These are phyloP conservation scores for Pichia sp. DNA, from an alignment of 1,139 yeast genomes.

Conservation along the genomic window DNA sequence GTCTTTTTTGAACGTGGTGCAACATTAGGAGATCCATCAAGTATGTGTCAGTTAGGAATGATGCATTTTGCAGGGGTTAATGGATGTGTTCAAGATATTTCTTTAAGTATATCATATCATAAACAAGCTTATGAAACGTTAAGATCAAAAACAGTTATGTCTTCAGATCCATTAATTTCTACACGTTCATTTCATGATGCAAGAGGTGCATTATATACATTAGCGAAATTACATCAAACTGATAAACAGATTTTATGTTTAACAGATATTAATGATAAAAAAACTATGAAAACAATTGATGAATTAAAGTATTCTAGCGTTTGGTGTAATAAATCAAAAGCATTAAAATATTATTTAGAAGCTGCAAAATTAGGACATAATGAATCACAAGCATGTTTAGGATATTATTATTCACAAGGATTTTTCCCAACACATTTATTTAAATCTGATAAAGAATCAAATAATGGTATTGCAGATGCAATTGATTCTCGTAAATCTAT, in stretches of 20 bases:
- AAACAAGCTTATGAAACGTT: conserved; percentile 43
- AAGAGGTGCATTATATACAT: conserved; percentile 29
- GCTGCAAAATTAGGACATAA: conserved; percentile 76
- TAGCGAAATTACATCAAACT: conserved; percentile 32
- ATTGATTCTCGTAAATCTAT: conserved; percentile 69
- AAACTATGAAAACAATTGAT: conserved; percentile 25
- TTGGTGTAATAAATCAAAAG: conserved; percentile 44
- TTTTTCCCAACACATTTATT: conserved; percentile 36
- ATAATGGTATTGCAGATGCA: conserved; percentile 43
- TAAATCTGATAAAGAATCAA: conserved; percentile 28
- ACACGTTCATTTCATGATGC: conserved; percentile 30
- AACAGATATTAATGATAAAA: conserved; percentile 24
- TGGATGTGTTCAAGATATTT: conserved; percentile 35
- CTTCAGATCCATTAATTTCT: conserved; percentile 28
- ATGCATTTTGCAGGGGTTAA: conserved; percentile 47
- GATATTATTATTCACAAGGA: conserved; percentile 84
- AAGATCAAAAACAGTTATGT: conserved; percentile 23
- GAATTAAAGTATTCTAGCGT: conserved; percentile 29
- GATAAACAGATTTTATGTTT: conserved; percentile 28
- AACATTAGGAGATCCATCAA: conserved; percentile 47
- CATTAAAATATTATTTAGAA: conserved; percentile 63
- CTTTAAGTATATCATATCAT: conserved; percentile 51
- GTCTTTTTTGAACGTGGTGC: conserved; percentile 55
- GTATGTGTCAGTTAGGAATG: conserved; percentile 68
- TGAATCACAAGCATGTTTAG: conserved; percentile 80